Conservation (phyloP, 148 eudicot species). For the Vaccinium vitisidaea region DNA sequence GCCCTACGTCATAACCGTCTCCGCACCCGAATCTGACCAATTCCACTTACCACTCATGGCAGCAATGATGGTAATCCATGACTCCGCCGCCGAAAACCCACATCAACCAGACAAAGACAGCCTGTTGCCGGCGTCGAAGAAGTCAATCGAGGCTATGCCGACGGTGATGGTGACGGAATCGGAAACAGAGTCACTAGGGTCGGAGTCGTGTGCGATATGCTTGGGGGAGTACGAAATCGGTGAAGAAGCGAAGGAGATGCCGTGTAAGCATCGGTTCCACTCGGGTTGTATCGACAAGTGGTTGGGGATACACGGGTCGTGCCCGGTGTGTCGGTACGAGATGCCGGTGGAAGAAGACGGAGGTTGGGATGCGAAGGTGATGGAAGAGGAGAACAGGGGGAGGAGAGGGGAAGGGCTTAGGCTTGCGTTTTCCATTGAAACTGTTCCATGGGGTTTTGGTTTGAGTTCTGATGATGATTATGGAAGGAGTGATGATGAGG, state of each 20-base stretch:
- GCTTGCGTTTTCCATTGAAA: no score
- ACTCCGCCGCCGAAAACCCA: not conserved
- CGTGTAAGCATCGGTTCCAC: conserved; percentile 41
- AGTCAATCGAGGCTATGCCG: conserved; percentile 36
- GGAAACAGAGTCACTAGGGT: not conserved
- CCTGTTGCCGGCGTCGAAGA: conserved; percentile 35
- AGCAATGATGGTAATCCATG: conserved; percentile 13
- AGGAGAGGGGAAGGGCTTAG: not conserved
- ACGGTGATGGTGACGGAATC: conserved; percentile 11
- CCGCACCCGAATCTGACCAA: no score
- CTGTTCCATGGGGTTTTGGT: no score
- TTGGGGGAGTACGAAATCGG: conserved; percentile 30
- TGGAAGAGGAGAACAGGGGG: conserved; percentile 6
- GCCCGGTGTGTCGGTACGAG: conserved; percentile 41
- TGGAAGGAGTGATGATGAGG: not conserved
- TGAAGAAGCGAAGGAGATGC: conserved; percentile 41
- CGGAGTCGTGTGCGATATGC: conserved; percentile 36
- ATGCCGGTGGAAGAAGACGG: conserved; percentile 32
- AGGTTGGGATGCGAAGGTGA: not conserved
- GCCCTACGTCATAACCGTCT: no score
- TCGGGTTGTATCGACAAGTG: conserved; percentile 35
- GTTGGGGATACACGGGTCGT: conserved; percentile 40
- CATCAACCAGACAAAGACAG: conserved; percentile 19
- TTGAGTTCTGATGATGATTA: not conserved
- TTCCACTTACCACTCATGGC: not conserved